Conservation (phyloP, 1,139 yeast genomes). For the Diutina siamensis region DNA sequence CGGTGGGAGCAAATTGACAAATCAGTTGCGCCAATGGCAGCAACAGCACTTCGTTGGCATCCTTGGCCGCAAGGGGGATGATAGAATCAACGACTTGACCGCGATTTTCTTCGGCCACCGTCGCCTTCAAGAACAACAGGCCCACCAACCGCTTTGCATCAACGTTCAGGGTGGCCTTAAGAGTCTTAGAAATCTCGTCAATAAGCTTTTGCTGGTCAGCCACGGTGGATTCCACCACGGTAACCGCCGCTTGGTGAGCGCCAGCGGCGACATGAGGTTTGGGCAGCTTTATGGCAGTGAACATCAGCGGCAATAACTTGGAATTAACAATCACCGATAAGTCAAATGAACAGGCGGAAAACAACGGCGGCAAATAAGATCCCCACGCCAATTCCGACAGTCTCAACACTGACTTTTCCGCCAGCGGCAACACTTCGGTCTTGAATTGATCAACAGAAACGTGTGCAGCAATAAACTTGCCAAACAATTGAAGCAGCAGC, state of each 20-base stretch:
- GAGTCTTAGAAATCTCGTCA: slow-evolving; percentile 43
- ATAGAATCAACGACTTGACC: slow-evolving; percentile 14
- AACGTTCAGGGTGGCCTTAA: slow-evolving; percentile 51
- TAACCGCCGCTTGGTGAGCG: slow-evolving; percentile 32
- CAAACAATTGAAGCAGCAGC: slow-evolving; percentile 18
- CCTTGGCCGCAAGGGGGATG: slow-evolving; percentile 49
- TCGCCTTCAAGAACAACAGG: background rate
- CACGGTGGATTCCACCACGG: slow-evolving; percentile 13
- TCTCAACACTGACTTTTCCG: slow-evolving; percentile 71
- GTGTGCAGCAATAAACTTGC: slow-evolving; percentile 29
- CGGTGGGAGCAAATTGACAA: slow-evolving; percentile 9
- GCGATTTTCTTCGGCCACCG: too few relatives aligned
- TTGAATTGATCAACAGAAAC: slow-evolving; percentile 33
- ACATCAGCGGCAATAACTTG: slow-evolving; percentile 48
- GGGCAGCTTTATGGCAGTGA: slow-evolving; percentile 59
- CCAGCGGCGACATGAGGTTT: slow-evolving; percentile 52
- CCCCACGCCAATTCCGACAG: slow-evolving; percentile 67
- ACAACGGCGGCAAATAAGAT: slow-evolving; percentile 20
- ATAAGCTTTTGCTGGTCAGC: slow-evolving; percentile 17
- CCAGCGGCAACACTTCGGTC: slow-evolving; percentile 37
- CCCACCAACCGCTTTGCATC: slow-evolving; percentile 47
- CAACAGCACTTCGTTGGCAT: slow-evolving; percentile 61
- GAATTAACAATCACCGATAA: slow-evolving; percentile 21
- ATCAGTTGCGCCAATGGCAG: slow-evolving; percentile 26
- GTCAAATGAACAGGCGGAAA: slow-evolving; percentile 3